phyloP scores from a whole-genome alignment of 768 basidiomycete species.

The Gelatoporia subvermispora region DNA sequence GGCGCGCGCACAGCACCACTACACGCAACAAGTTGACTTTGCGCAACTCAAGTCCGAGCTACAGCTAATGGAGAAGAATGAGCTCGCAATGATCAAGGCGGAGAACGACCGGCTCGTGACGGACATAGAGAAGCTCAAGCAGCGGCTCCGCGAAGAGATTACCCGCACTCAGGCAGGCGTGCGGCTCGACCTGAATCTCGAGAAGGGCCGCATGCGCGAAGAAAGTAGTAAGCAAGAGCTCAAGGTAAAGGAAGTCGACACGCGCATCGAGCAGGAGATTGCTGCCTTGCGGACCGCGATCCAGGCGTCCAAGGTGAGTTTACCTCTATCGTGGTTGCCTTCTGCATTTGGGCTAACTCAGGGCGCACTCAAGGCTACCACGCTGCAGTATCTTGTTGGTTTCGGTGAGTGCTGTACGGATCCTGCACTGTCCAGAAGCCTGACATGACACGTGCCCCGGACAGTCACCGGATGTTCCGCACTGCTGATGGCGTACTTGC shows the following conservation, averaged over 20 bases:
- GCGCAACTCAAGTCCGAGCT: conserved; percentile 95
- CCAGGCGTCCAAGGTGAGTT: conserved; percentile 73
- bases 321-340: neutral
- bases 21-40: conserved; percentile 95
- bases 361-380: conserved; percentile 56
- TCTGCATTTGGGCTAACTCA: neutral
- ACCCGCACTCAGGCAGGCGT: conserved; percentile 91
- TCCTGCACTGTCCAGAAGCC: neutral
- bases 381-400: conserved; percentile 82
- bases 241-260: conserved; percentile 97
- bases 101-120: conserved; percentile 91
- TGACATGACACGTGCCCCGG: neutral
- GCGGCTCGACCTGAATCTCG: conserved; percentile 88
- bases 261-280: conserved; percentile 94
- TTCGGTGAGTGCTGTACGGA: conserved; percentile 67
- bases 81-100: conserved; percentile 89
- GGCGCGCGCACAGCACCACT: conserved; percentile 58
- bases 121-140: conserved; percentile 94
- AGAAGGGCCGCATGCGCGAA: conserved; percentile 94
- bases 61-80: conserved; percentile 95
- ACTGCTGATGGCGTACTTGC: conserved; percentile 80
- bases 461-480: conserved; percentile 84
- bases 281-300: conserved; percentile 79
- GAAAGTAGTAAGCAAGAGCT: conserved; percentile 88
- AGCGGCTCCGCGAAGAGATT: conserved; percentile 87